phyloP scores from a whole-genome alignment of 495 filamentous ascomycete genomes.

The Talaromyces stipitatus region DNA sequence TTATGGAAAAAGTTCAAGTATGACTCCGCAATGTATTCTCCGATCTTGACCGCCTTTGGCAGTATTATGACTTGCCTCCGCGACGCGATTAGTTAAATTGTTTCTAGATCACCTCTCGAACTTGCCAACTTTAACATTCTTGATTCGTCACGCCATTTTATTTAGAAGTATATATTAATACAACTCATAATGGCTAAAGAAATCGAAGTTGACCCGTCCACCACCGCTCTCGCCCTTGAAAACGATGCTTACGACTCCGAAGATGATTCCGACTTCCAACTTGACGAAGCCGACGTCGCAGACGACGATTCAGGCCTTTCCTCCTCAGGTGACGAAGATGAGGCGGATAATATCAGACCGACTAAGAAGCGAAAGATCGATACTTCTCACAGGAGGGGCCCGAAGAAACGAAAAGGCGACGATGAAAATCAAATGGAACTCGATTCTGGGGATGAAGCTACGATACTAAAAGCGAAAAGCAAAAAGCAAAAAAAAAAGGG shows the following conservation, averaged over 20 bases:
- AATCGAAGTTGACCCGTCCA: not conserved
- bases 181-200: not conserved
- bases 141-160: not conserved
- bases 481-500: conserved; percentile 29
- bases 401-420: conserved; percentile 2
- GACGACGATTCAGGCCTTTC: conserved; percentile 25
- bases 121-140: not conserved
- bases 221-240: conserved; percentile 21
- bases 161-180: not conserved
- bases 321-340: conserved; percentile 20
- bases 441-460: conserved; percentile 72
- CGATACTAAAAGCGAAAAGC: conserved; percentile 55
- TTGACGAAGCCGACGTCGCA: conserved; percentile 39
- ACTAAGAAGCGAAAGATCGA: conserved; percentile 32
- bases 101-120: not conserved
- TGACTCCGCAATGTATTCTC: not conserved
- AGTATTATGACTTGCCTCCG: not conserved
- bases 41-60: not conserved
- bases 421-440: conserved; percentile 36
- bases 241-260: conserved; percentile 62
- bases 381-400: not conserved
- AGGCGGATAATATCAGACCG: conserved; percentile 19
- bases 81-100: not conserved
- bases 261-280: conserved; percentile 70
- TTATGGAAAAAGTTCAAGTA: not conserved